Evolutionary conservation across 1,284 basidiomycete species (phyloP), one percentile per base, ranked within the genome.

Genomic region (Ganoderma resinaceum): DNA sequence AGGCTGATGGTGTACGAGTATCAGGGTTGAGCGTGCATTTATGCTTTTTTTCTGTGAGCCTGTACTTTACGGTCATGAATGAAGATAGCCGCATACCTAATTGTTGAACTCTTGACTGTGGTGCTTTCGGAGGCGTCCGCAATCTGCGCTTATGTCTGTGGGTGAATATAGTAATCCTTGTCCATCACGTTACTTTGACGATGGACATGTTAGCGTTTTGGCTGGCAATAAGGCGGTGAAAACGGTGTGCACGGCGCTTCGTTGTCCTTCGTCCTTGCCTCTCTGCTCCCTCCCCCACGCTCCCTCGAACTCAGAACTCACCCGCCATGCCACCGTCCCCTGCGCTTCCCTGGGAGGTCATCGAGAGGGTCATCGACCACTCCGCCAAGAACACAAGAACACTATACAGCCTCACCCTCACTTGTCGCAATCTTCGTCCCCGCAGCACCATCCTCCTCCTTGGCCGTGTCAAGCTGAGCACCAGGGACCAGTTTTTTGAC

Each of bases 251-350:
- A 43, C 20, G 16, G 42, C 42, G 42, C 42, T 38, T 38, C 37
- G 14, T 38, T 12, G 37, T 42, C 40, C 40, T 42, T 42, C 8
- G 40, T 18, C 40, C 16, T 42, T 7, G 16, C 16, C 40, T 18
- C 40, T 18, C 1, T 42, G 40, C 18, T 18, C 40, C 20, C 46
- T 49, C 46, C n/a, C 2, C 7, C n/a, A 2, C 7, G 2, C n/a
- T 26, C 89, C 90, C 93, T 68, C 91, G 37, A 38, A 2, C 37
- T 38, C 37, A 38, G 84, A 1, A 94, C 86, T 52, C 49, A 29
- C 12, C 26, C 52, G 5, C 26, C 52, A 55, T 55, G 35, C 9
- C 35, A 4, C 35, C 35, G 52, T 33, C 16, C 14, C 53, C 16
- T 20, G 18, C 31, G 5, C 53, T 57, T 9, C 53, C 53, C 18